These are phyloP conservation scores for Pseudoperonospora humuli DNA, from an alignment of 352 stramenopile genomes.

Conservation along the genomic window DNA sequence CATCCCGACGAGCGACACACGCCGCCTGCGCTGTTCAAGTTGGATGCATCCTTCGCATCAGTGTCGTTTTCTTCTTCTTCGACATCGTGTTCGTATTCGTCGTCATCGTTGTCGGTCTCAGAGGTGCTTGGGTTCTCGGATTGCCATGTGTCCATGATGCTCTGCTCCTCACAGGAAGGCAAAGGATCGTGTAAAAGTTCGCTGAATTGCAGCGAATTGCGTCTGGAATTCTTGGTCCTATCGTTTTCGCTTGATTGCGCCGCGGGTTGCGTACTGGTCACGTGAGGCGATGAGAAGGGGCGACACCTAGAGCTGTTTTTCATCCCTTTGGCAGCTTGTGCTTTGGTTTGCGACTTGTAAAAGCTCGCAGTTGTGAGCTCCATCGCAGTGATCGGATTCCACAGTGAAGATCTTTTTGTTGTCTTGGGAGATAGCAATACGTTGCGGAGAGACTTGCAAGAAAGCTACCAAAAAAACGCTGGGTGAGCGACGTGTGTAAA, in stretches of 20 bases:
- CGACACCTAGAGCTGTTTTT: conserved; percentile 1
- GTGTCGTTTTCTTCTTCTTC: conserved; percentile 16
- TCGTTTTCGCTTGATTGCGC: background rate
- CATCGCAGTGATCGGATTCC: conserved; percentile 5
- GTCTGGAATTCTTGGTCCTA: conserved; percentile 2
- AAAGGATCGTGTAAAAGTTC: conserved; percentile 19
- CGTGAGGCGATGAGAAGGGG: background rate
- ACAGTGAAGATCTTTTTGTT: conserved; percentile 8
- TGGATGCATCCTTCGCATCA: conserved; percentile 4
- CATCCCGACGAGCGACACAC: conserved; percentile 21
- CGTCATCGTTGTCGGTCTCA: conserved; percentile 22
- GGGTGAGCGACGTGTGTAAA: conserved; percentile 26
- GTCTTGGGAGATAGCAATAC: conserved; percentile 3
- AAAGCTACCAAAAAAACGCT: conserved; percentile 25
- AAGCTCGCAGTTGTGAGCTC: conserved; percentile 5
- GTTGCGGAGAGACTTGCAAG: conserved; percentile 16
- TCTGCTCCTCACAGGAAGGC: conserved; percentile 6
- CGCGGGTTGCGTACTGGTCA: background rate
- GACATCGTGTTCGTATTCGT: conserved; percentile 5
- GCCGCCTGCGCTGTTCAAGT: background rate
- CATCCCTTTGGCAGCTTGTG: too few species aligned
- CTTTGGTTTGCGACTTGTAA: conserved; percentile 4
- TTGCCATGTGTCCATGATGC: conserved; percentile 5
- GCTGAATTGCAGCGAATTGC: conserved; percentile 14
- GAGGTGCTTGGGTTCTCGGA: conserved; percentile 13